These are phyloP conservation scores for Zymoseptoria pseudotritici DNA, from an alignment of 2,329 filamentous ascomycete species.

Conservation along the genomic window DNA sequence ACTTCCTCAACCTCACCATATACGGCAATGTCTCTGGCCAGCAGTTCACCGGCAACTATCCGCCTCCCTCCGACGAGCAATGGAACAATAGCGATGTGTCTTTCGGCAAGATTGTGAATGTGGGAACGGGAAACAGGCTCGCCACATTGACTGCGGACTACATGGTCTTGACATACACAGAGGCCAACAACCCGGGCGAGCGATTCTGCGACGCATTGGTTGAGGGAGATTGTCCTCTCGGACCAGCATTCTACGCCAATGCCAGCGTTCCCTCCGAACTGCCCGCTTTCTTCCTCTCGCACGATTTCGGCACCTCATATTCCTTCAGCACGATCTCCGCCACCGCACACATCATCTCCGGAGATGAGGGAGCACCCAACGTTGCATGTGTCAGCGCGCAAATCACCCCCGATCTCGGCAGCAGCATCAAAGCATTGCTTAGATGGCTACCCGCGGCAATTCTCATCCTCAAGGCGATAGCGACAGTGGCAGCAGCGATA, in stretches of 20 bases:
- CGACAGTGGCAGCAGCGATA: constrained; percentile 75
- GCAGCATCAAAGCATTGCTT: constrained; percentile 58
- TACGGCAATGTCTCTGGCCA: constrained; percentile 89
- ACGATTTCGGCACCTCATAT: constrained; percentile 74
- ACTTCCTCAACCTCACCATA: constrained; percentile 67
- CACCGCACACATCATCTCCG: constrained; percentile 67
- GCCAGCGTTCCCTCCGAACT: constrained; percentile 47
- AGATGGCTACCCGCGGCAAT: constrained; percentile 71
- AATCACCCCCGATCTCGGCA: constrained; percentile 75
- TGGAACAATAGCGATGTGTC: constrained; percentile 55
- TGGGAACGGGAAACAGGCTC: constrained; percentile 55
- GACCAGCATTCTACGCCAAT: constrained; percentile 60
- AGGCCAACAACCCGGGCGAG: constrained; percentile 48
- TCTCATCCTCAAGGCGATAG: constrained; percentile 69
- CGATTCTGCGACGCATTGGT: constrained; percentile 59
- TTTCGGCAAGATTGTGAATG: constrained; percentile 69
- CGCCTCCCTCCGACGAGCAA: constrained; percentile 50
- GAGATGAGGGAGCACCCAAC: constrained; percentile 54
- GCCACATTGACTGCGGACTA: constrained; percentile 68
- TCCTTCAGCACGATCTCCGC: constrained; percentile 75
- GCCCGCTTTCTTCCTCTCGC: constrained; percentile 64
- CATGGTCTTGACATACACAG: constrained; percentile 69
- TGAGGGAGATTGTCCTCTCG: constrained; percentile 63
- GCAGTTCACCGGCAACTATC: constrained; percentile 50
- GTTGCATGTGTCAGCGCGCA: constrained; percentile 76